A percentile compares a stretch with the other conserved stretches of the same genome.
Evolutionary conservation across 495 filamentous ascomycete species (phyloP).

Genomic region (Xylaria grammica): DNA sequence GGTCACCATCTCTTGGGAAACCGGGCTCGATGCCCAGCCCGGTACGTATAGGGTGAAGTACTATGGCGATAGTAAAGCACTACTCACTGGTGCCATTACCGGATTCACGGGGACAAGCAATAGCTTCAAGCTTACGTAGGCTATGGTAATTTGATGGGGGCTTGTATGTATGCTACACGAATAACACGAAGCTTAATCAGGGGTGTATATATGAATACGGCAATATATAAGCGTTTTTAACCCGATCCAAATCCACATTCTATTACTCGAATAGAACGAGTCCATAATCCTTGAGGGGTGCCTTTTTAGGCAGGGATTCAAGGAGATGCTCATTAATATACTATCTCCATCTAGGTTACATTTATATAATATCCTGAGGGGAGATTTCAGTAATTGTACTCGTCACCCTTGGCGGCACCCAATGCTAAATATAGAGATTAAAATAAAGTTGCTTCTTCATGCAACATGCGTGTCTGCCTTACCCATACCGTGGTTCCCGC

Average conservation of each 20-base stretch:
- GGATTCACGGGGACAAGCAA: slow-evolving; percentile 75
- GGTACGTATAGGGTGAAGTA: slow-evolving; percentile 85
- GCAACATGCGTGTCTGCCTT: too few species aligned
- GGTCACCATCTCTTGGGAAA: slow-evolving; percentile 81
- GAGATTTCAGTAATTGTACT: too few species aligned
- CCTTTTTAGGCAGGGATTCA: not conserved
- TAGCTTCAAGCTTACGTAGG: slow-evolving; percentile 59
- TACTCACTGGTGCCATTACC: slow-evolving; percentile 64
- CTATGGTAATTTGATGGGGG: not conserved
- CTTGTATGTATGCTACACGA: not conserved
- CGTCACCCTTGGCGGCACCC: too few species aligned
- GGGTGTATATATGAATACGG: not conserved
- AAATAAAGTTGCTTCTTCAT: too few species aligned
- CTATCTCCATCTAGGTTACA: too few species aligned
- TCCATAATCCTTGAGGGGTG: not conserved
- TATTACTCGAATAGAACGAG: not conserved
- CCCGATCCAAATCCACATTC: not conserved
- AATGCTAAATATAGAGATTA: too few species aligned
- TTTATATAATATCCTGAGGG: too few species aligned
- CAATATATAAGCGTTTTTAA: not conserved
- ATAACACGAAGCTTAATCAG: not conserved
- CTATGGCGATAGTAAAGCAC: slow-evolving; percentile 79
- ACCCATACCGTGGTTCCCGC: too few species aligned
- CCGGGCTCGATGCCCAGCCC: slow-evolving; percentile 55
- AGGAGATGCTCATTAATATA: not conserved